Evolutionary conservation across 2,329 filamentous ascomycete genomes (phyloP).

Genomic region (Talaromyces sp.): DNA sequence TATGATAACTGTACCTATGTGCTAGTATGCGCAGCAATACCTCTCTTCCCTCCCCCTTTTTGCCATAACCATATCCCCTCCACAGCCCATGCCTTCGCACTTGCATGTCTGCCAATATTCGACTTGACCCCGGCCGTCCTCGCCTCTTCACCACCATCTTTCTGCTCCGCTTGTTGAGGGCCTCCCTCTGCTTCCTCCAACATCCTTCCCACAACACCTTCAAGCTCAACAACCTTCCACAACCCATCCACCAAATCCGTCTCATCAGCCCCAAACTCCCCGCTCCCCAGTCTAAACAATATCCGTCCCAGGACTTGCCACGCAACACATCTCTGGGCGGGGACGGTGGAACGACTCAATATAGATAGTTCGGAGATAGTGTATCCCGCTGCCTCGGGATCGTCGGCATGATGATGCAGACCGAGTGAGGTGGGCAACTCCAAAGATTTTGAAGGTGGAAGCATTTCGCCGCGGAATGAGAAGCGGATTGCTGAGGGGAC

Average conservation of each 20-base stretch:
- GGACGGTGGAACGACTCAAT: slow-evolving; percentile 75
- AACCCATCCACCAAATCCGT: slow-evolving; percentile 70
- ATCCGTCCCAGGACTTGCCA: slow-evolving; percentile 88
- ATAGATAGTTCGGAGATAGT: slow-evolving; percentile 83
- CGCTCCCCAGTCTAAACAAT: slow-evolving; percentile 76
- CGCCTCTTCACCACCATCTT: slow-evolving; percentile 40
- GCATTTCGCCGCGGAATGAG: slow-evolving; percentile 76
- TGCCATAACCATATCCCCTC: slow-evolving; percentile 89
- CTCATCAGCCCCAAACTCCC: slow-evolving; percentile 63
- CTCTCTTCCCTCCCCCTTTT: slow-evolving; percentile 59
- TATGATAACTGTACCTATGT: background rate
- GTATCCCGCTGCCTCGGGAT: slow-evolving; percentile 91
- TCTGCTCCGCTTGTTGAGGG: slow-evolving; percentile 26
- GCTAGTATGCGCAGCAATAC: slow-evolving; percentile 25
- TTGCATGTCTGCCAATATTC: slow-evolving; percentile 61
- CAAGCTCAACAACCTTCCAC: slow-evolving; percentile 77
- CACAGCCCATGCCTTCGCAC: slow-evolving; percentile 77
- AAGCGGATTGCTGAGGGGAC: slow-evolving; percentile 75
- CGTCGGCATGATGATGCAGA: slow-evolving; percentile 88
- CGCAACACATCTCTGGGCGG: slow-evolving; percentile 84
- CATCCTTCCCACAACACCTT: slow-evolving; percentile 72
- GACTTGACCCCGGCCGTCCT: slow-evolving; percentile 23
- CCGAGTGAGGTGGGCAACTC: slow-evolving; percentile 74
- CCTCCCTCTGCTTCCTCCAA: slow-evolving; percentile 69
- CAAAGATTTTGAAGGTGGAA: slow-evolving; percentile 73